A percentile compares a stretch with the other conserved stretches of the same genome.
Evolutionary conservation across 2,329 filamentous ascomycete species (phyloP).

Genomic region (Apiospora pterosperma): DNA sequence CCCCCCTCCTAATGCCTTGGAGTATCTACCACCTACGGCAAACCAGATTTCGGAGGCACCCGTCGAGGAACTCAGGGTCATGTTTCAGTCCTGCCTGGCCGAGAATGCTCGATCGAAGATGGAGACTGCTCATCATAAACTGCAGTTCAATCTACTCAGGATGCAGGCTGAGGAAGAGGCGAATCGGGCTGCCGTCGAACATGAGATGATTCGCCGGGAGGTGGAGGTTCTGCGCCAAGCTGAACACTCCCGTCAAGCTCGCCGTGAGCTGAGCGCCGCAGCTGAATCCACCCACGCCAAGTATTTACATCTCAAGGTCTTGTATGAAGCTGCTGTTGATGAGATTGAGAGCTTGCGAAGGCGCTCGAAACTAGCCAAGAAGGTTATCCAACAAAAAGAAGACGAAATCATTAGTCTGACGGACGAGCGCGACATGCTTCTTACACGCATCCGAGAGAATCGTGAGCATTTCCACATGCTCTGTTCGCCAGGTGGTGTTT

Average conservation of each 20-base stretch:
- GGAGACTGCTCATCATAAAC: constrained; percentile 83
- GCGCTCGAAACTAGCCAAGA: constrained; percentile 70
- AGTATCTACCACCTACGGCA: constrained; percentile 44
- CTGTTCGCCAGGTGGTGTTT: constrained; percentile 69
- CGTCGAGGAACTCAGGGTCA: constrained; percentile 51
- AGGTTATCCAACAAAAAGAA: constrained; percentile 73
- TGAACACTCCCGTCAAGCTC: constrained; percentile 64
- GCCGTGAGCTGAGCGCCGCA: constrained; percentile 48
- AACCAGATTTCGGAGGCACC: constrained; percentile 51
- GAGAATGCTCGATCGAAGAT: constrained; percentile 66
- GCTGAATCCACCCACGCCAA: constrained; percentile 52
- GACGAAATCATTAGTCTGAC: constrained; percentile 66
- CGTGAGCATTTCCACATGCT: constrained; percentile 80
- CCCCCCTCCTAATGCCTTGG: constrained; percentile 26
- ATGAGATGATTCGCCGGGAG: constrained; percentile 86
- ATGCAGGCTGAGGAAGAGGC: constrained; percentile 83
- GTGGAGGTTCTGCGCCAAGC: constrained; percentile 77
- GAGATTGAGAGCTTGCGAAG: constrained; percentile 63
- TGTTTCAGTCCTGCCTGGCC: constrained; percentile 52
- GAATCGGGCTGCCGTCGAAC: constrained; percentile 84
- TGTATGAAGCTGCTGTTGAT: constrained; percentile 63
- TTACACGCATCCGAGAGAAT: constrained; percentile 84
- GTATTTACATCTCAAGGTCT: constrained; percentile 60
- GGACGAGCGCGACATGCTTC: constrained; percentile 74
- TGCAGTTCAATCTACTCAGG: constrained; percentile 81